Base-by-base conservation (phyloP, 2,329 filamentous ascomycete species). In the Colletotrichum sp. region DNA sequence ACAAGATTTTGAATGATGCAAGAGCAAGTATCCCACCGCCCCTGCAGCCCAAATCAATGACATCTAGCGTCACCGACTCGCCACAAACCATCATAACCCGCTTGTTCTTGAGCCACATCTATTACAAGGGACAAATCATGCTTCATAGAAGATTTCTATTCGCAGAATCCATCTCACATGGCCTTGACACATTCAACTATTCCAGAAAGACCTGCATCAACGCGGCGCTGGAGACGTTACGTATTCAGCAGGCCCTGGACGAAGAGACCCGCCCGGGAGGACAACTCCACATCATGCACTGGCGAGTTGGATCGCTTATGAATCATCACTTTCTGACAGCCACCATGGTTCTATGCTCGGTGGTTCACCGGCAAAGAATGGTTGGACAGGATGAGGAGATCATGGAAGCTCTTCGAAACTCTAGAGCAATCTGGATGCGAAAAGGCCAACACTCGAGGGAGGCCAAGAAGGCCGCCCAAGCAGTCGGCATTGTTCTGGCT, bases 91-190 rank as follows among this genome's bases (percentile, higher is more conserved):
- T 84, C 19, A 78, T 82, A 36, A 76, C 79, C 12, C 78, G 82
- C 8, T 76, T 82, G 4, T 81, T 80, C 48, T 78, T 83, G 22
- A 71, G 78, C 25, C 80, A 81, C 70, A 79, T 81, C 59, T 79
- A 81, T 59, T 78, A 80, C 66, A 83, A 81, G 34, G 80, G 80
- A 2, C 79, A 81, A 28, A 73, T 83, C 12, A 80, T 83, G 68
- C 79, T 84, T 22, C 83, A 84, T 70, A 77, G 81, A 15, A 79
- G 79, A 5, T 83, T 80, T 66, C 69, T 83, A 6, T 75, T 75
- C 7, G 6, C 28, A 4, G 19, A 59, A 7, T 48, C 59, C 7
- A 1, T 16, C 11, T 32, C 44, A 3, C 12, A 19, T 4, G 7
- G 15, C 2, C 3, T n/a, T 2, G 77, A 81, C 16, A 32, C 69